Base-by-base conservation (phyloP, 192 early-diverging fungal species). In the Dissophora globulifera region DNA sequence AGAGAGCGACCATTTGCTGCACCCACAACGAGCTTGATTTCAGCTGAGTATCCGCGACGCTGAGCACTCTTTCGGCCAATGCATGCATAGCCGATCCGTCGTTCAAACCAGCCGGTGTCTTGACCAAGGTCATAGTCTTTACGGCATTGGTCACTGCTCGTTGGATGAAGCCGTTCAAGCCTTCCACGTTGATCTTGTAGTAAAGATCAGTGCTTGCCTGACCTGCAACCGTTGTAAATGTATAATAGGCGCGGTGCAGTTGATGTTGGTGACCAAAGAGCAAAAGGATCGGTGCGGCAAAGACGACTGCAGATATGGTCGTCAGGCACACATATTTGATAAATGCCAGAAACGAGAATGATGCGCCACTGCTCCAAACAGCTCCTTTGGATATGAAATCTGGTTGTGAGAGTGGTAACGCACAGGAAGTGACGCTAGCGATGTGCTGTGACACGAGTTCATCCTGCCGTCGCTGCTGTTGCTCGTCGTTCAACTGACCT, bases 231-330 rank as follows among this genome's bases (percentile, higher is more conserved):
- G 10, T 50, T 26, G 49, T 10, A 3, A 50, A 3, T 17, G 20
- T 10, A 25, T 27, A 26, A 26, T 27, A 50, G 1, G 17, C 49
- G 10, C 12, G 43, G n/a, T 30, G 57, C 6, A 46, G 29, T 1
- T 57, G 38, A 40, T 58, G 26, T 20, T 58, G 57, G n/a, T 58
- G 19, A 22, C 42, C 42, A 31, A 16, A 32, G 27, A 58, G 15
- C 26, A 58, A 9, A 29, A 30, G 25, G 1, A 20, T 22, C 1
- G 41, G 29, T 13, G 23, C 26, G 27, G 41, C 16, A 19, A 58
- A 17, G 0, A 20, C 29, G 7, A 58, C 10, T 4, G 26, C 35
- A 10, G 42, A 20, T 0, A 45, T 5, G 29, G 46, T 40, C n/a
- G 20, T 2, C 17, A 58, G 57, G 27, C 25, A 47, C 3, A 58